Conservation (phyloP, 495 filamentous ascomycete species). For the Podospora pseudocomata region DNA sequence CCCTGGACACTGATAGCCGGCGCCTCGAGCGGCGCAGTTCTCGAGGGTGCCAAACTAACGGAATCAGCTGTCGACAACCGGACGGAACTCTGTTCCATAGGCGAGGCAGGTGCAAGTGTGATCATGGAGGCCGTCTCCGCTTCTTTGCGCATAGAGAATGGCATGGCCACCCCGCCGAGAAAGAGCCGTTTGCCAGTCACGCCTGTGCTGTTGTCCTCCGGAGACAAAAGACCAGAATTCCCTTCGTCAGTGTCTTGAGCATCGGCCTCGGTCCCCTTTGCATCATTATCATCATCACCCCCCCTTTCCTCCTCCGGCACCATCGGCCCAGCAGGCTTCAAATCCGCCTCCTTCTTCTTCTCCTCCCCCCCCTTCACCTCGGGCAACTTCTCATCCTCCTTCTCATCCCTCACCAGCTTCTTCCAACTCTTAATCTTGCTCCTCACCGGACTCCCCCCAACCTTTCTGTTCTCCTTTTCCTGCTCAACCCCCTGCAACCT, state of each 20-base stretch:
- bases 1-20: neutral
- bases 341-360: slow-evolving; percentile 16
- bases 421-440: slow-evolving; percentile 28
- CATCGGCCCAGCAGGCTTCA: slow-evolving; percentile 17
- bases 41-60: neutral
- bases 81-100: slow-evolving; percentile 24
- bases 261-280: neutral
- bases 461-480: slow-evolving; percentile 3
- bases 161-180: slow-evolving; percentile 48
- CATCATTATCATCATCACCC: neutral
- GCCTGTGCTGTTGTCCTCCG: slow-evolving; percentile 25
- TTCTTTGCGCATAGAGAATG: slow-evolving; percentile 47
- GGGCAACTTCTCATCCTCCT: slow-evolving; percentile 30
- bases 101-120: slow-evolving; percentile 38
- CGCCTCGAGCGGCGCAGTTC: neutral
- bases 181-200: slow-evolving; percentile 46
- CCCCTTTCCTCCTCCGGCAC: slow-evolving; percentile 14
- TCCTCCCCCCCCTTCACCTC: neutral
- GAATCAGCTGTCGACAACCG: slow-evolving; percentile 10
- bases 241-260: neutral
- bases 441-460: neutral
- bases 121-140: slow-evolving; percentile 54
- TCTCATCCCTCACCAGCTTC: slow-evolving; percentile 41
- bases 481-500: slow-evolving; percentile 29
- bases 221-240: slow-evolving; percentile 17